phyloP scores from a whole-genome alignment of 257 asterid species.

The Petunia secreta region DNA sequence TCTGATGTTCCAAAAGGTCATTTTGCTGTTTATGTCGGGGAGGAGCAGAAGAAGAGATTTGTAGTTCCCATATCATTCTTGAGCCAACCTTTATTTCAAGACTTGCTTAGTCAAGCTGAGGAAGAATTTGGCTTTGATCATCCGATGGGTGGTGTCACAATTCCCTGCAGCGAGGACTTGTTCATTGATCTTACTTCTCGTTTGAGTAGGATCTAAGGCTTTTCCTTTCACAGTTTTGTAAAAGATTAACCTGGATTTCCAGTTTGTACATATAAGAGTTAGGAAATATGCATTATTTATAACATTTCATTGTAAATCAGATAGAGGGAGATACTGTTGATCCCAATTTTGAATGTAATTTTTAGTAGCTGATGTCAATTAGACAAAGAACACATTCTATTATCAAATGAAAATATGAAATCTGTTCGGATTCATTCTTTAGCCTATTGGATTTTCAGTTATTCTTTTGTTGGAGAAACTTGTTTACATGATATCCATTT shows the following conservation, averaged over 20 bases:
- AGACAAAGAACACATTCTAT: background rate
- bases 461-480: background rate
- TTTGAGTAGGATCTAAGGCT: conserved; percentile 12
- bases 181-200: conserved; percentile 38
- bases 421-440: background rate
- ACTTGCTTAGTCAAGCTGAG: conserved; percentile 30
- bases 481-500: too few relatives aligned
- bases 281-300: background rate
- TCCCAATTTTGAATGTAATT: background rate
- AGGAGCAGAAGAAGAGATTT: conserved; percentile 34
- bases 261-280: background rate
- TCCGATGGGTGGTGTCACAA: conserved; percentile 41
- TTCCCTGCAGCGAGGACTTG: conserved; percentile 38
- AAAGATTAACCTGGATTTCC: background rate
- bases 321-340: background rate
- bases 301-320: background rate
- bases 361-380: background rate
- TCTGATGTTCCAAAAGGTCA: conserved; percentile 38
- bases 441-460: background rate
- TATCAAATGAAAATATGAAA: background rate
- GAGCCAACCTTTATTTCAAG: conserved; percentile 39
- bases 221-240: background rate
- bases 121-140: conserved; percentile 46
- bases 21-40: conserved; percentile 44
- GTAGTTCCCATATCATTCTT: conserved; percentile 38